These are phyloP conservation scores for Suillus occidentalis DNA, from an alignment of 768 basidiomycete species.

Conservation along the genomic window DNA sequence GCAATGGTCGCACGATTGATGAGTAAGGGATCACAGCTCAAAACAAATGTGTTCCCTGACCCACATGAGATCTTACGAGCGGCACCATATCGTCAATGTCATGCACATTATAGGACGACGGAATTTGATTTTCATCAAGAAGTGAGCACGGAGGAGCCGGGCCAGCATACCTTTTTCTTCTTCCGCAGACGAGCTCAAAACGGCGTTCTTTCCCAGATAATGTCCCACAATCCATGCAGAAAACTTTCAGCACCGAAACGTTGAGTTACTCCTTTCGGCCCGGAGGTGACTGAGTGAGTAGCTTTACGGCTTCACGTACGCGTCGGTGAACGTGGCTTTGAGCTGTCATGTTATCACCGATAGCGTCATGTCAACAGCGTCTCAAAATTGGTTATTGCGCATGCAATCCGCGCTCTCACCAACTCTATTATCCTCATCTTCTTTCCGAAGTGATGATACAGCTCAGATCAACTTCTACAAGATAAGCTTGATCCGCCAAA, in stretches of 20 bases:
- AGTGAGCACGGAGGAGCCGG: slow-evolving; percentile 9
- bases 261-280: slow-evolving; percentile 9
- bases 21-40: slow-evolving; percentile 18
- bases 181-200: slow-evolving; percentile 27
- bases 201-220: slow-evolving; percentile 31
- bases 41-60: slow-evolving; percentile 13
- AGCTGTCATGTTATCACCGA: slow-evolving; percentile 8
- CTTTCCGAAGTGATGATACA: slow-evolving; percentile 12
- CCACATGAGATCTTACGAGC: slow-evolving; percentile 16
- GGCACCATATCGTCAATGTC: slow-evolving; percentile 25
- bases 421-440: slow-evolving; percentile 15
- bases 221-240: slow-evolving; percentile 20
- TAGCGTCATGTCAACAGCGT: slow-evolving; percentile 6
- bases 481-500: slow-evolving; percentile 12
- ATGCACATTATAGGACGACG: slow-evolving; percentile 27
- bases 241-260: slow-evolving; percentile 18
- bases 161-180: slow-evolving; percentile 3
- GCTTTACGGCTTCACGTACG: slow-evolving; percentile 1
- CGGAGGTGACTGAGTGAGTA: slow-evolving; percentile 5
- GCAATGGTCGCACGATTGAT: slow-evolving; percentile 26
- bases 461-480: slow-evolving; percentile 15
- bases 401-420: slow-evolving; percentile 3
- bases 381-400: slow-evolving; percentile 1
- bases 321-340: slow-evolving; percentile 7
- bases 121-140: slow-evolving; percentile 31